Conservation (phyloP, 2,329 filamentous ascomycete genomes). For the Aspergillus sp. region DNA sequence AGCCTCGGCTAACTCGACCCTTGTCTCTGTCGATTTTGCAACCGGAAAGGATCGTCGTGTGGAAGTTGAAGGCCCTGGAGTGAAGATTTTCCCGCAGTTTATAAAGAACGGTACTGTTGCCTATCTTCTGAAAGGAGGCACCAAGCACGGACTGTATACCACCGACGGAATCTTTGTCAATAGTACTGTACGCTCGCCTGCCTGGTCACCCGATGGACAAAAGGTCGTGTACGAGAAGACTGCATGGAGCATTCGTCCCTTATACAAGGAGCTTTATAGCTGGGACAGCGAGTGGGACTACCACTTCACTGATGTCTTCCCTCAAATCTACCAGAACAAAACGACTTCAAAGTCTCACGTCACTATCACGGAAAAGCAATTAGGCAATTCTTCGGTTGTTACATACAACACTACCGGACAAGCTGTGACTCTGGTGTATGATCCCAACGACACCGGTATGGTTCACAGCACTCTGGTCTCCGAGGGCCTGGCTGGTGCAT, state of each 20-base stretch:
- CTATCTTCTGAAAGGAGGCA: conserved; percentile 13
- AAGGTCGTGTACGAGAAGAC: conserved; percentile 17
- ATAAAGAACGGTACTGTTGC: conserved; percentile 19
- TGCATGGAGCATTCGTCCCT: conserved; percentile 23
- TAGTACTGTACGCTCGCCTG: conserved; percentile 9
- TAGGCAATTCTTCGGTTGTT: no score
- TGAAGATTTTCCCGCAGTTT: conserved; percentile 28
- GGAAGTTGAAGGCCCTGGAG: conserved; percentile 19
- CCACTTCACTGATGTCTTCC: conserved; percentile 38
- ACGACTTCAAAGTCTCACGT: no score
- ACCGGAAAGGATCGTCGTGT: conserved; percentile 28
- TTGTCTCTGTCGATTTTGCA: conserved; percentile 32
- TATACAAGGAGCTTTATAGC: conserved; percentile 32
- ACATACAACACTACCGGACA: no score
- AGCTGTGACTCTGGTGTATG: no score
- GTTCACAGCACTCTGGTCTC: no score
- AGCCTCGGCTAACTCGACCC: conserved; percentile 11
- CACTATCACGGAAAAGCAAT: no score
- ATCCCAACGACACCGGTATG: no score
- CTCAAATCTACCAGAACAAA: no score
- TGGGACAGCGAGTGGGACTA: conserved; percentile 38
- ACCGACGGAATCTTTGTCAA: conserved; percentile 11
- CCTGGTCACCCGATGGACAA: conserved; percentile 29
- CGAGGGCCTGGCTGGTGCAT: background rate
- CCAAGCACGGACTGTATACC: conserved; percentile 22